Evolutionary conservation across 495 filamentous ascomycete genomes (phyloP).

Genomic region (Aspergillus sparsus): DNA sequence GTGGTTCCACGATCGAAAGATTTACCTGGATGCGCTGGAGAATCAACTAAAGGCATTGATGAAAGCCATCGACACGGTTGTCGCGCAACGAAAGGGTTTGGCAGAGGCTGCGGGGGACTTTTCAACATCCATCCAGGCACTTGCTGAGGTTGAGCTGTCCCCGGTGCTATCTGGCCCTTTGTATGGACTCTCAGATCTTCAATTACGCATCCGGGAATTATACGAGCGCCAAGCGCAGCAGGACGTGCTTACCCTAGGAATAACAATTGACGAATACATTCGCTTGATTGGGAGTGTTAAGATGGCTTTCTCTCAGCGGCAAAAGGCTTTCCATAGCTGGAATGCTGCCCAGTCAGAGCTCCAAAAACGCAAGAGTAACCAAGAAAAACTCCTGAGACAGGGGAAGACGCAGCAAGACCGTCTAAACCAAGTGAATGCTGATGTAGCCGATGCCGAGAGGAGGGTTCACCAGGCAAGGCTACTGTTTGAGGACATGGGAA

Average conservation of each 20-base stretch:
- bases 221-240: slow-evolving; percentile 97
- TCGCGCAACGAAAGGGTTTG: slow-evolving; percentile 85
- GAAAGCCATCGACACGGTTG: slow-evolving; percentile 90
- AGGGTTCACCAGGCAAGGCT: slow-evolving; percentile 89
- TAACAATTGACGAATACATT: slow-evolving; percentile 98
- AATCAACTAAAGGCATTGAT: slow-evolving; percentile 91
- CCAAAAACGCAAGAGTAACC: slow-evolving; percentile 77
- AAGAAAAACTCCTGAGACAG: slow-evolving; percentile 90
- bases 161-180: slow-evolving; percentile 84
- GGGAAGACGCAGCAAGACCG: slow-evolving; percentile 95
- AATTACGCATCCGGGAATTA: slow-evolving; percentile 88
- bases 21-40: slow-evolving; percentile 94
- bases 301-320: slow-evolving; percentile 84
- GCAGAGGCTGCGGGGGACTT: slow-evolving; percentile 93
- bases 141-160: slow-evolving; percentile 85
- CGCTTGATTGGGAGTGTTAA: slow-evolving; percentile 92
- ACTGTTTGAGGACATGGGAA: slow-evolving; percentile 96
- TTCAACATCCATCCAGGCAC: slow-evolving; percentile 82
- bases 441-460: slow-evolving; percentile 89
- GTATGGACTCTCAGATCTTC: slow-evolving; percentile 86
- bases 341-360: slow-evolving; percentile 85
- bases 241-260: slow-evolving; percentile 92
- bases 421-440: slow-evolving; percentile 84
- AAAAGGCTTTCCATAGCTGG: slow-evolving; percentile 94
- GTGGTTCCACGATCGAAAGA: slow-evolving; percentile 97